Conservation (phyloP, 495 filamentous ascomycete species). For the Aspergillus coremiiformis region DNA sequence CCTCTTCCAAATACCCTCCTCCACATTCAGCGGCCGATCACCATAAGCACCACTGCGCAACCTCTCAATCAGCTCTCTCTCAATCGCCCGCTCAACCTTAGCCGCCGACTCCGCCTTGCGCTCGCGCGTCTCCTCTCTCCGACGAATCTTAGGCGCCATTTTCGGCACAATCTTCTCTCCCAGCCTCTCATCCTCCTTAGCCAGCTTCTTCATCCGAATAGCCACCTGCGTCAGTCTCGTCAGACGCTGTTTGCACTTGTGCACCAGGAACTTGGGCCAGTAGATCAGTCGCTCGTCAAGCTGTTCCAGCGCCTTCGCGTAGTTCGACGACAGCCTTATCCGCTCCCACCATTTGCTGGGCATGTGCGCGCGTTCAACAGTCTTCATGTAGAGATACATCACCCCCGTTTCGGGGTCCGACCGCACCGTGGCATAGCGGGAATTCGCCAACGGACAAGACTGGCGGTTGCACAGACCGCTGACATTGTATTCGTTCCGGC, state of each 20-base stretch:
- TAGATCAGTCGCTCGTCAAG: conserved; percentile 85
- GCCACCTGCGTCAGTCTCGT: conserved; percentile 90
- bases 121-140: conserved; percentile 84
- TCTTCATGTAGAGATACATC: conserved; percentile 97
- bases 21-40: conserved; percentile 87
- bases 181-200: conserved; percentile 81
- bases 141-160: conserved; percentile 84
- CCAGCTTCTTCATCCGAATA: conserved; percentile 74
- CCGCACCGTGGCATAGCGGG: conserved; percentile 89
- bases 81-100: conserved; percentile 92
- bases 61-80: conserved; percentile 89
- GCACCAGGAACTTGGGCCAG: conserved; percentile 91
- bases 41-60: conserved; percentile 91
- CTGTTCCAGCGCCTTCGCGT: conserved; percentile 77
- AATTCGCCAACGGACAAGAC: conserved; percentile 92
- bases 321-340: conserved; percentile 83
- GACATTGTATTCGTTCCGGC: conserved; percentile 92
- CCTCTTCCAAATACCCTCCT: conserved; percentile 94
- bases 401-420: conserved; percentile 70
- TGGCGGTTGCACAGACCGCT: conserved; percentile 92
- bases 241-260: conserved; percentile 97
- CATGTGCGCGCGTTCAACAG: conserved; percentile 82
- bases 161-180: conserved; percentile 86
- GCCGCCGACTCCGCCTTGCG: conserved; percentile 89
- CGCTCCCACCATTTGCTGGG: conserved; percentile 93